Conservation (phyloP, 1,284 basidiomycete genomes). For the Ceratobasidium papillatum region DNA sequence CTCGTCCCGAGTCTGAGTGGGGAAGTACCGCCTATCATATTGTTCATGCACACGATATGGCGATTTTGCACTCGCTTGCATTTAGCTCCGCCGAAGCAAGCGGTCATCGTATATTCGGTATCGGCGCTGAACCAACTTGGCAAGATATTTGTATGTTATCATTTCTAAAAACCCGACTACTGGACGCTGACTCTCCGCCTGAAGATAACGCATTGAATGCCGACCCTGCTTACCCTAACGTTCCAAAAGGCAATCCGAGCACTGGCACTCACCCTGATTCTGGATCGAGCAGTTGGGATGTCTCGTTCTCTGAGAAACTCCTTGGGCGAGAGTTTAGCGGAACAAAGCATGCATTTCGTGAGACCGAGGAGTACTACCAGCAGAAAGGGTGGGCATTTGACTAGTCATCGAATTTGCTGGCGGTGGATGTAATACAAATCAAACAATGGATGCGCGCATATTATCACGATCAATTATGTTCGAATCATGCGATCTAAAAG, state of each 20-base stretch:
- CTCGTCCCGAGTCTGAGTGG: constrained; percentile 8
- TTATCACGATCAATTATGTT: too few relatives aligned
- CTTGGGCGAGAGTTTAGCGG: constrained; percentile 20
- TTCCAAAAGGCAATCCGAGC: constrained; percentile 15
- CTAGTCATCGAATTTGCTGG: background rate
- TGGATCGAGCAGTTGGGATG: constrained; percentile 6
- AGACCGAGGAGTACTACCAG: constrained; percentile 26
- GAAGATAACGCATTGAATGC: constrained; percentile 25
- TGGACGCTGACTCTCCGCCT: background rate
- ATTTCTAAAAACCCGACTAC: too few relatives aligned
- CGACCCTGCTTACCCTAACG: constrained; percentile 15
- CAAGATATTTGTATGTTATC: constrained; percentile 28
- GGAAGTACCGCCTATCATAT: constrained; percentile 1
- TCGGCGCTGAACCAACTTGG: constrained; percentile 9
- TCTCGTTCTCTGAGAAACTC: background rate
- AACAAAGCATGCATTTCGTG: constrained; percentile 15
- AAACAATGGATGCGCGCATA: too few relatives aligned
- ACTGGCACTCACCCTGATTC: background rate
- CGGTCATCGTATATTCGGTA: constrained; percentile 14
- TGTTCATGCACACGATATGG: constrained; percentile 7
- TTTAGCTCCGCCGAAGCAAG: constrained; percentile 4
- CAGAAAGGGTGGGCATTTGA: constrained; percentile 21
- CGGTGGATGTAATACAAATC: too few relatives aligned
- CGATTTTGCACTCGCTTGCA: background rate
- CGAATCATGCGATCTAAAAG: too few relatives aligned